Evolutionary conservation across 2,329 filamentous ascomycete species (phyloP).

Genomic region (Penicillium hordei): DNA sequence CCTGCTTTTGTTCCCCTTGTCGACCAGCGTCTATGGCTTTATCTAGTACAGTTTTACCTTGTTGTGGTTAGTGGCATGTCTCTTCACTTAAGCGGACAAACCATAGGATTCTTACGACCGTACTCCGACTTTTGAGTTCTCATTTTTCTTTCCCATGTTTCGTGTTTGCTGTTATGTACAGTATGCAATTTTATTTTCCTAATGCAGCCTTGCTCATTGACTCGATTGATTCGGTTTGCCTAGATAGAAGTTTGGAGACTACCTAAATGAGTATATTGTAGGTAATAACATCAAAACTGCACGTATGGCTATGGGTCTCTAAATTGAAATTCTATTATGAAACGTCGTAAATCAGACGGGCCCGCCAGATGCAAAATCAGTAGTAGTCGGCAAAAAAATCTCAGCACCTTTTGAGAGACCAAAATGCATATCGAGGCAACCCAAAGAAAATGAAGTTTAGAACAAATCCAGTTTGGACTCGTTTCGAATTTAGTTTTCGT

Average conservation of each 20-base stretch:
- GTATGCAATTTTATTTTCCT: conserved; percentile 20
- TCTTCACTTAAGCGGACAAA: conserved; percentile 5
- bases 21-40: conserved; percentile 18
- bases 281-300: neutral
- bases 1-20: neutral
- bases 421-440: neutral
- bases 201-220: conserved; percentile 12
- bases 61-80: conserved; percentile 13
- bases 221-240: neutral
- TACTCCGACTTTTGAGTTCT: conserved; percentile 6
- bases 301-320: conserved; percentile 6
- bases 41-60: conserved; percentile 19
- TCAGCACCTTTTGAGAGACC: neutral
- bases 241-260: neutral
- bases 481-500: conserved; percentile 25
- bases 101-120: conserved; percentile 15
- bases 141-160: conserved; percentile 15
- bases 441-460: conserved; percentile 3
- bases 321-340: conserved; percentile 24
- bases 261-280: neutral
- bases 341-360: conserved; percentile 19
- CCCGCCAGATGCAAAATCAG: conserved; percentile 18
- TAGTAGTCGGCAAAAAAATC: neutral
- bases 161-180: conserved; percentile 18
- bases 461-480: neutral